Conservation (phyloP, 2,329 filamentous ascomycete species). For the Stagonosporopsis chrysanthemi region DNA sequence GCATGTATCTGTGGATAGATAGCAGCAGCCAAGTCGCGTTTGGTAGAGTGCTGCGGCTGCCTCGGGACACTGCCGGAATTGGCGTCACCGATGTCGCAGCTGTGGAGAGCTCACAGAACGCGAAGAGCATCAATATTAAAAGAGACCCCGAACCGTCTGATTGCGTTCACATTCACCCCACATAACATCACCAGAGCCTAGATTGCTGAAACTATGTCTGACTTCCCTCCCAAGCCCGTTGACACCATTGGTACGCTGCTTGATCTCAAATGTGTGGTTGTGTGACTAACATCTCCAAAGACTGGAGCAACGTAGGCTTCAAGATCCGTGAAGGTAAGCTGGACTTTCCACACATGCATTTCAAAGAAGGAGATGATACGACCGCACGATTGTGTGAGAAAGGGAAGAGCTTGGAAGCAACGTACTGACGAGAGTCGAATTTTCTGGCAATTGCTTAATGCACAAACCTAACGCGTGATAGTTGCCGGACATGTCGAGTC, state of each 20-base stretch:
- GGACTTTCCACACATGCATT: not conserved
- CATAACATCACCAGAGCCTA: slow-evolving; percentile 8
- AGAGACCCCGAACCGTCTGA: not conserved
- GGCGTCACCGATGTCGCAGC: slow-evolving; percentile 45
- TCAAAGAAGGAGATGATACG: not conserved
- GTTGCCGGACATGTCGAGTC: slow-evolving; percentile 96
- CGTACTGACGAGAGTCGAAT: not conserved
- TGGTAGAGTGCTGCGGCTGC: slow-evolving; percentile 35
- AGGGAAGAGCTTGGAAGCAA: slow-evolving; percentile 1
- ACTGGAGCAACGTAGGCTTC: slow-evolving; percentile 95
- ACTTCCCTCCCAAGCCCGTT: slow-evolving; percentile 74
- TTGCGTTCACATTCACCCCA: slow-evolving; percentile 4
- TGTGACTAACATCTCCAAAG: slow-evolving; percentile 51
- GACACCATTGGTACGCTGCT: slow-evolving; percentile 70
- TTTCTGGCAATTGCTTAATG: not conserved
- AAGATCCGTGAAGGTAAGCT: slow-evolving; percentile 81
- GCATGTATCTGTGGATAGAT: not conserved
- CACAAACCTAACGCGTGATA: slow-evolving; percentile 44
- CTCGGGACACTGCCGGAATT: slow-evolving; percentile 36
- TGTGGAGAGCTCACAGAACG: slow-evolving; percentile 26
- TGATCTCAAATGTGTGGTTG: not conserved
- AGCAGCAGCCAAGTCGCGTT: slow-evolving; percentile 20
- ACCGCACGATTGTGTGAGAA: not conserved
- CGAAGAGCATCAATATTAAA: slow-evolving; percentile 26
- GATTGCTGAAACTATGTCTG: slow-evolving; percentile 36